Evolutionary conservation across 2,329 filamentous ascomycete species (phyloP).

Genomic region (Pyrenochaeta sp.): DNA sequence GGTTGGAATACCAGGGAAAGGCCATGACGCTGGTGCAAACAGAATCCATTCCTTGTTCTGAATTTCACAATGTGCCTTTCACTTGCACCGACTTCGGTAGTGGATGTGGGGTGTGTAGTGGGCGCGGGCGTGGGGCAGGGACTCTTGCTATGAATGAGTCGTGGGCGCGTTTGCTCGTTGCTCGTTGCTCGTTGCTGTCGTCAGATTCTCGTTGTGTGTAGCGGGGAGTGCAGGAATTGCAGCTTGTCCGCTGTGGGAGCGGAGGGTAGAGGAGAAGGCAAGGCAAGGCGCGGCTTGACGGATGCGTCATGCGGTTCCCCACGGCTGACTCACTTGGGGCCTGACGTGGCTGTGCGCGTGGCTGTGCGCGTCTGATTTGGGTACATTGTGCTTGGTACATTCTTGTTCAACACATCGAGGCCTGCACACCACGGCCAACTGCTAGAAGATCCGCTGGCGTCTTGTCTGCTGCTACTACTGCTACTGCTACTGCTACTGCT

Average conservation of each 20-base stretch:
- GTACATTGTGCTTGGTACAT: too few relatives aligned
- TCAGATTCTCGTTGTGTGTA: neutral
- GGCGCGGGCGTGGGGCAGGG: constrained; percentile 16
- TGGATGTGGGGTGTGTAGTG: constrained; percentile 18
- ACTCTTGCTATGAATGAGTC: constrained; percentile 14
- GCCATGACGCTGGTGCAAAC: constrained; percentile 32
- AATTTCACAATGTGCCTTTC: neutral
- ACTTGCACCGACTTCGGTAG: constrained; percentile 3
- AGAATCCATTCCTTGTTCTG: constrained; percentile 31
- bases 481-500: too few relatives aligned
- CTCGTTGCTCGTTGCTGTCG: constrained; percentile 1
- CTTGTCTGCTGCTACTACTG: too few relatives aligned
- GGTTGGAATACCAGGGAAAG: constrained; percentile 31
- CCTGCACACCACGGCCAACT: too few relatives aligned
- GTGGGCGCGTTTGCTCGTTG: constrained; percentile 12
- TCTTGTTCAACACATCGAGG: too few relatives aligned
- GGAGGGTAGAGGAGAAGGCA: neutral
- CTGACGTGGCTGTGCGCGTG: constrained; percentile 2
- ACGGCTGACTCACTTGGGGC: constrained; percentile 17
- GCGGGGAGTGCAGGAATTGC: constrained; percentile 6
- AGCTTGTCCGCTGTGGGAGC: neutral
- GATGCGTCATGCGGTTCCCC: constrained; percentile 3
- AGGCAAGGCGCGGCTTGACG: neutral
- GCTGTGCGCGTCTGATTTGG: too few relatives aligned
- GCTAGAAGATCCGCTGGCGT: too few relatives aligned